phyloP scores from a whole-genome alignment of 352 stramenopile species.

The Hyaloperonospora brassicae region DNA sequence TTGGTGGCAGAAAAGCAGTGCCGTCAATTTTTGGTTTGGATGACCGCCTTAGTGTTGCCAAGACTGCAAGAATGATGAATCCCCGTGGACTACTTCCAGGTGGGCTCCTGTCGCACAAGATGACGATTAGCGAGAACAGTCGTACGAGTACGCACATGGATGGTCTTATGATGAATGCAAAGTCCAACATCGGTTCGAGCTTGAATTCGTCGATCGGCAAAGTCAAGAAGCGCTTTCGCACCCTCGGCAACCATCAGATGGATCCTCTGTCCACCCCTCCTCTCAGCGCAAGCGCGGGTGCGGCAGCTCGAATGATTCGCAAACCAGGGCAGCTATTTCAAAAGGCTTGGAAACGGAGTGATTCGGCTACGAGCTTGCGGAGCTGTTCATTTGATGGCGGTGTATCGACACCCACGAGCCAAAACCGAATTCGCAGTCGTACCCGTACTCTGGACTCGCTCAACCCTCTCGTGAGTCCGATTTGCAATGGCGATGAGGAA shows the following conservation, averaged over 20 bases:
- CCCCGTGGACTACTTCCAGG: slow-evolving; percentile 37
- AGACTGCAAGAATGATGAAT: slow-evolving; percentile 43
- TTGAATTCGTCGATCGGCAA: slow-evolving; percentile 66
- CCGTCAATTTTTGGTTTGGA: slow-evolving; percentile 54
- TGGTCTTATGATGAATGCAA: slow-evolving; percentile 59
- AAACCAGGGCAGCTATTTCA: slow-evolving; percentile 55
- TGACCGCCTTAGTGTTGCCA: slow-evolving; percentile 49
- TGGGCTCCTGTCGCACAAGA: slow-evolving; percentile 30
- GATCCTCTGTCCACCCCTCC: slow-evolving; percentile 25
- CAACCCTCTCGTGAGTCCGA: slow-evolving; percentile 20
- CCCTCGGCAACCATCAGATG: slow-evolving; percentile 47
- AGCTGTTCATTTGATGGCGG: slow-evolving; percentile 21
- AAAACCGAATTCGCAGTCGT: slow-evolving; percentile 15
- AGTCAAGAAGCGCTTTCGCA: slow-evolving; percentile 63
- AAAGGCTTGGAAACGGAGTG: slow-evolving; percentile 44
- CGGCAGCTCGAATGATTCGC: slow-evolving; percentile 65
- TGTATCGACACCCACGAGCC: slow-evolving; percentile 15
- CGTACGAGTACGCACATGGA: slow-evolving; percentile 39
- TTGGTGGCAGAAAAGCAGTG: slow-evolving; percentile 33
- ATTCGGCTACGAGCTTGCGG: slow-evolving; percentile 19
- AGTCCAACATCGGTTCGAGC: slow-evolving; percentile 62
- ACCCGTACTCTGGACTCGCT: slow-evolving; percentile 14
- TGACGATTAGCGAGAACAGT: slow-evolving; percentile 14
- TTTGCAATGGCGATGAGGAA: slow-evolving; percentile 14
- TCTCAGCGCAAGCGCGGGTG: slow-evolving; percentile 19